Evolutionary conservation across 2,329 filamentous ascomycete species (phyloP).

Genomic region (Corinectria fuckeliana): DNA sequence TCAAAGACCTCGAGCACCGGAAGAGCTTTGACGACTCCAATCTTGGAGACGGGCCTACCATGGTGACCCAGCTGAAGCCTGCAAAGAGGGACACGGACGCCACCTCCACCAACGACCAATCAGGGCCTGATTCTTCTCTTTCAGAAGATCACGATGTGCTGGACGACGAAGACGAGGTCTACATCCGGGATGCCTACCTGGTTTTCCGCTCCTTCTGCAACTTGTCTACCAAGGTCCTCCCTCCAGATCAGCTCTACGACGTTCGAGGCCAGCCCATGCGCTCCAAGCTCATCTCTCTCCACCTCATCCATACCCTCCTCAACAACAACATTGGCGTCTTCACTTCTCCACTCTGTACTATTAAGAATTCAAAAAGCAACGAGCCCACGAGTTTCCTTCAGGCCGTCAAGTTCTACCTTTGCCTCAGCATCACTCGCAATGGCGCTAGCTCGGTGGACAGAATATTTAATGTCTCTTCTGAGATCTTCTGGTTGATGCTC

Average conservation of each 20-base stretch:
- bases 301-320: constrained; percentile 92
- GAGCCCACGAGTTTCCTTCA: constrained; percentile 91
- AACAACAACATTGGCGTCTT: constrained; percentile 95
- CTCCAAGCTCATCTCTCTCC: constrained; percentile 92
- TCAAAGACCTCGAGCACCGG: constrained; percentile 71
- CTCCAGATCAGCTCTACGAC: constrained; percentile 90
- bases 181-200: constrained; percentile 94
- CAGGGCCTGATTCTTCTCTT: constrained; percentile 58
- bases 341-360: constrained; percentile 88
- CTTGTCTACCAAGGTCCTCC: constrained; percentile 88
- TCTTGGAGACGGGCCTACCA: constrained; percentile 70
- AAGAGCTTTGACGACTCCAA: constrained; percentile 74
- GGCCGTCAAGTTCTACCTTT: constrained; percentile 95
- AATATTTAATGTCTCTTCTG: constrained; percentile 94
- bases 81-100: constrained; percentile 47
- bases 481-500: constrained; percentile 98
- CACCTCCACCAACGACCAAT: constrained; percentile 59
- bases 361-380: constrained; percentile 87
- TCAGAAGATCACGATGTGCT: constrained; percentile 66
- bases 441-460: constrained; percentile 90
- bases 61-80: constrained; percentile 68
- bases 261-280: constrained; percentile 95
- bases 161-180: constrained; percentile 88
- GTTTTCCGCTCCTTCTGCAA: constrained; percentile 98
- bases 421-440: constrained; percentile 92